These are phyloP conservation scores for Russula abietina DNA, from an alignment of 768 basidiomycete species.

Conservation along the genomic window DNA sequence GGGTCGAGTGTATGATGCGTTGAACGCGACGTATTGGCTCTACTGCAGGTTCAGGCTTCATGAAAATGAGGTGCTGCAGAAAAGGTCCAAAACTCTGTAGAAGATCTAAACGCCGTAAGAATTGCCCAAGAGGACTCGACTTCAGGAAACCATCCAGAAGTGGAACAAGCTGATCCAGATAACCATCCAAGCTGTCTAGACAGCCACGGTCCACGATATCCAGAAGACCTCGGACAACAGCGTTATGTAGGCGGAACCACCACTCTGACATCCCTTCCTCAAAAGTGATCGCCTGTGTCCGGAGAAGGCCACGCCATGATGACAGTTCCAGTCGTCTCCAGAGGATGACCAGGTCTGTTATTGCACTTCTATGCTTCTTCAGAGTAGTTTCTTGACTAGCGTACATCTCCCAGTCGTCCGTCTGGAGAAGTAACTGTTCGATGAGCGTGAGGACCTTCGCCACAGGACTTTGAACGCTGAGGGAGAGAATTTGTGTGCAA, in stretches of 20 bases:
- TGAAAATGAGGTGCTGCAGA: constrained; percentile 34
- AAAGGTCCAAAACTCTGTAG: constrained; percentile 62
- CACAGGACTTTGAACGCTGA: constrained; percentile 63
- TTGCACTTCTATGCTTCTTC: constrained; percentile 52
- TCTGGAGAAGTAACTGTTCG: constrained; percentile 80
- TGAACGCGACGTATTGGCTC: constrained; percentile 44
- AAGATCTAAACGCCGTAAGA: constrained; percentile 56
- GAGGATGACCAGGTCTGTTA: constrained; percentile 70
- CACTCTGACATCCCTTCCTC: constrained; percentile 52
- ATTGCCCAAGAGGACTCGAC: constrained; percentile 80
- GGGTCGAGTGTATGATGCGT: constrained; percentile 55
- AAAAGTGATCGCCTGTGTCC: constrained; percentile 54
- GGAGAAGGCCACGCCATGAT: constrained; percentile 78
- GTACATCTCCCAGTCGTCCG: constrained; percentile 94
- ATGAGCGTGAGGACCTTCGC: constrained; percentile 77
- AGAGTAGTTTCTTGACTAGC: constrained; percentile 89
- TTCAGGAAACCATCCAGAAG: constrained; percentile 77
- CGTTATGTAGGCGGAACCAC: constrained; percentile 91
- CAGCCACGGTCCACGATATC: constrained; percentile 40
- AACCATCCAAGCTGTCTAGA: constrained; percentile 37
- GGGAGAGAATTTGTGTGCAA: constrained; percentile 56
- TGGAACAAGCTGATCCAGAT: constrained; percentile 62
- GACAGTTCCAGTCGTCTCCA: constrained; percentile 89
- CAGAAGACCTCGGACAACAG: constrained; percentile 56
- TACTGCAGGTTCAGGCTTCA: constrained; percentile 32